A percentile compares a stretch with the other conserved stretches of the same genome.
Conservation (phyloP, 768 basidiomycete genomes). For the Roridomyces roridus region DNA sequence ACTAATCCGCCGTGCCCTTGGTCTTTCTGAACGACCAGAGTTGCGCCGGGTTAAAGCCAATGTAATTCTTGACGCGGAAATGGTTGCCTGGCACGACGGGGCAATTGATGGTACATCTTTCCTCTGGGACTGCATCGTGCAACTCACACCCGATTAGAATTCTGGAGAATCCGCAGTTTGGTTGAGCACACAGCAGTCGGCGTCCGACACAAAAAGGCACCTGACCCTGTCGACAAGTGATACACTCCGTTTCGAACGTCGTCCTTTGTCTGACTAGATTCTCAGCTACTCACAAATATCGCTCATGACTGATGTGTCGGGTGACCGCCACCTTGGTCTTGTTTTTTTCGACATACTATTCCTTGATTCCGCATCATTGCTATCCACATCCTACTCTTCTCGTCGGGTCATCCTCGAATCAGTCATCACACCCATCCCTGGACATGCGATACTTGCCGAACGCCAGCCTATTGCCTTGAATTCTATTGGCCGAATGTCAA, state of each 20-base stretch:
- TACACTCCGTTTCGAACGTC: not conserved
- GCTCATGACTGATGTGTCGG: conserved; percentile 39
- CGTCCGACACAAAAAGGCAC: conserved; percentile 37
- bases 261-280: conserved; percentile 27
- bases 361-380: conserved; percentile 65
- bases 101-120: conserved; percentile 70
- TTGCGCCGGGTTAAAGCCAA: conserved; percentile 39
- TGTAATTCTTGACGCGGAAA: conserved; percentile 81
- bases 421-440: conserved; percentile 56
- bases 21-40: conserved; percentile 34
- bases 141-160: conserved; percentile 52
- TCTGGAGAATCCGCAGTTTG: conserved; percentile 73
- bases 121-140: not conserved
- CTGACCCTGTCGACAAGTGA: conserved; percentile 6
- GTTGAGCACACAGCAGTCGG: conserved; percentile 63
- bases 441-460: conserved; percentile 69
- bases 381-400: conserved; percentile 59
- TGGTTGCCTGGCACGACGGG: conserved; percentile 80
- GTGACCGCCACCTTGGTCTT: conserved; percentile 68
- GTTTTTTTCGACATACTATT: conserved; percentile 88
- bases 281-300: conserved; percentile 35
- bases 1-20: conserved; percentile 67
- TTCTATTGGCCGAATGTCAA: conserved; percentile 22
- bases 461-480: conserved; percentile 54
- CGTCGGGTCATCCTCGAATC: conserved; percentile 70